Percentiles rank a stretch among this genome's conserved stretches.
phyloP scores from a whole-genome alignment of 2,329 filamentous ascomycete species.

The Diplodia mutila region DNA sequence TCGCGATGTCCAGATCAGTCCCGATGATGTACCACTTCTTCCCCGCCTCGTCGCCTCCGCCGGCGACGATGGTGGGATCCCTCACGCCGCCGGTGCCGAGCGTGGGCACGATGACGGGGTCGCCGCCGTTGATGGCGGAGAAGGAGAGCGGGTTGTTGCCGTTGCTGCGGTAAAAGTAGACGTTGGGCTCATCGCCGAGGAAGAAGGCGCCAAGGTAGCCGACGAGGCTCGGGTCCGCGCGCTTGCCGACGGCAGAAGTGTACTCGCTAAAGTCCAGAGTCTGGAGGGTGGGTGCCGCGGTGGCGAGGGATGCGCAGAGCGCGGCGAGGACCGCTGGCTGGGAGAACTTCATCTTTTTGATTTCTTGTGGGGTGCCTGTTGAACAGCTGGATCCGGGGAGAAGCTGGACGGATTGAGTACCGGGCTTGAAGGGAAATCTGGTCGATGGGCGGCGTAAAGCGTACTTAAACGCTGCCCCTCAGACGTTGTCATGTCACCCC shows the following conservation, averaged over 20 bases:
- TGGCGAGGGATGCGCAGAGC: background rate
- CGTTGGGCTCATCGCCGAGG: constrained; percentile 56
- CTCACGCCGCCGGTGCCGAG: constrained; percentile 58
- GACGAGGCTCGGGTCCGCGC: constrained; percentile 45
- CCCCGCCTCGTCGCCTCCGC: constrained; percentile 52
- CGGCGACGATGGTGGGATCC: constrained; percentile 56
- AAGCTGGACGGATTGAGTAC: background rate
- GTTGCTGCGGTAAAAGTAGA: constrained; percentile 60
- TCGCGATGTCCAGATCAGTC: constrained; percentile 57
- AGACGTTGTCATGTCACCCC: background rate
- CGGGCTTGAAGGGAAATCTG: too few relatives aligned
- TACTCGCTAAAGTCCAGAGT: constrained; percentile 24
- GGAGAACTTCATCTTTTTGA: constrained; percentile 1
- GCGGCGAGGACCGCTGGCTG: background rate
- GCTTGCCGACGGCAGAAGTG: constrained; percentile 27
- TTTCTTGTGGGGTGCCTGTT: background rate
- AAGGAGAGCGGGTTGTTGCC: constrained; percentile 57
- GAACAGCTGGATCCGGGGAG: background rate
- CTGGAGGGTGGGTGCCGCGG: constrained; percentile 15
- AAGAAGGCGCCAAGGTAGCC: constrained; percentile 61
- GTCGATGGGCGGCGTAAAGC: background rate
- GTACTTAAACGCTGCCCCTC: background rate
- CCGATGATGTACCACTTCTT: constrained; percentile 61
- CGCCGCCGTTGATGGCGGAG: constrained; percentile 54
- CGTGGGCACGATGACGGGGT: constrained; percentile 54